Conservation (phyloP, 1,139 yeast species). For the Nakaseomyces nivariensis region DNA sequence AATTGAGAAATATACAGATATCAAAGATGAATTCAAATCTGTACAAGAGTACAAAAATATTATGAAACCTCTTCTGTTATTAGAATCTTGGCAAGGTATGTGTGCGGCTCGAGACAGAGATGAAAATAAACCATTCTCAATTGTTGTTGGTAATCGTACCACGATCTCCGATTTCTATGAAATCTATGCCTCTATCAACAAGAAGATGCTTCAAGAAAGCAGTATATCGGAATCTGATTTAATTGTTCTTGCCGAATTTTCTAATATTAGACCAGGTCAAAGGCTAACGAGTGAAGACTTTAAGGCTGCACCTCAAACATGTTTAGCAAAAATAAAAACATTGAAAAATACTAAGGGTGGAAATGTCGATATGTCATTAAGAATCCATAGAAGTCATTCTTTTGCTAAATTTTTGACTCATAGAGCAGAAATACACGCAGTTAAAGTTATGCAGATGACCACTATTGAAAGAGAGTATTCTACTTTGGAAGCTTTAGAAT, state of each 20-base stretch:
- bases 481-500: conserved; percentile 70
- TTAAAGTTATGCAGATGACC: conserved; percentile 75
- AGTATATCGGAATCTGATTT: conserved; percentile 69
- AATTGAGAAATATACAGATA: conserved; percentile 32
- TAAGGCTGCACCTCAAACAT: conserved; percentile 30
- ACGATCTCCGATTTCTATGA: conserved; percentile 84
- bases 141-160: conserved; percentile 68
- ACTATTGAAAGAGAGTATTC: conserved; percentile 90
- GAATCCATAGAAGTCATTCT: conserved; percentile 42
- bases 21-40: conserved; percentile 39
- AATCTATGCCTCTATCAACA: conserved; percentile 67
- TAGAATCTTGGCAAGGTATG: conserved; percentile 93
- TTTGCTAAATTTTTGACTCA: conserved; percentile 47
- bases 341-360: conserved; percentile 58
- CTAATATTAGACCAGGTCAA: conserved; percentile 22
- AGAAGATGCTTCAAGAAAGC: conserved; percentile 40
- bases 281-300: conserved; percentile 22
- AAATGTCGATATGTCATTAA: conserved; percentile 59
- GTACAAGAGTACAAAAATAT: conserved; percentile 55
- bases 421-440: conserved; percentile 50
- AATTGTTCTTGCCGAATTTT: conserved; percentile 51
- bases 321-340: conserved; percentile 72
- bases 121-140: conserved; percentile 54
- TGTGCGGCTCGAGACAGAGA: conserved; percentile 60
- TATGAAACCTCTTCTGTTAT: conserved; percentile 69